Percentiles rank a stretch among this genome's conserved stretches.
phyloP scores from a whole-genome alignment of 129 eudicot species.

The Lactuca saligna region DNA sequence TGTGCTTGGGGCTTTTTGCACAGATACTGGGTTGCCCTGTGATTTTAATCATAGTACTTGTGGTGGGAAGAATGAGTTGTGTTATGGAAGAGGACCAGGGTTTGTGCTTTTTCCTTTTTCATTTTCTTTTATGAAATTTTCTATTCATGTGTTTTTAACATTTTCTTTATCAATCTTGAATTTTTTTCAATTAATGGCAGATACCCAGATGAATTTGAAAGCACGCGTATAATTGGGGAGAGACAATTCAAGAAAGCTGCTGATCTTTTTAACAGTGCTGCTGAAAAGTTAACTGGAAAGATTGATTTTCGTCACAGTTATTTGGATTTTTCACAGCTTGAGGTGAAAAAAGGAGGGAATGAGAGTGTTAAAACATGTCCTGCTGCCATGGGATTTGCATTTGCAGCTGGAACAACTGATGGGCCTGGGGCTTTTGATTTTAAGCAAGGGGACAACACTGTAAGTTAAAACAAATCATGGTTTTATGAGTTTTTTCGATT shows the following conservation, averaged over 20 bases:
- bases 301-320: constrained; percentile 78
- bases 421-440: constrained; percentile 99
- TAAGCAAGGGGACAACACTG: constrained; percentile 87
- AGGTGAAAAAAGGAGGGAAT: constrained; percentile 72
- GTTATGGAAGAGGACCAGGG: constrained; percentile 99
- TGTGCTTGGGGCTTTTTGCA: constrained; percentile 96
- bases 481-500: not conserved
- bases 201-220: constrained; percentile 93
- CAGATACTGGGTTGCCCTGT: constrained; percentile 90
- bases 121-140: not conserved
- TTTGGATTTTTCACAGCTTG: constrained; percentile 76
- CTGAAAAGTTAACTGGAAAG: constrained; percentile 78
- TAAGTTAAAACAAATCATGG: constrained; percentile 20
- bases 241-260: constrained; percentile 85
- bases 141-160: not conserved
- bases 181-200: constrained; percentile 35
- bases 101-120: constrained; percentile 25
- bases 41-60: constrained; percentile 97
- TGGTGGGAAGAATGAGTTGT: constrained; percentile 90
- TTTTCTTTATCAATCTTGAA: not conserved
- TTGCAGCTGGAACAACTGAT: constrained; percentile 99
- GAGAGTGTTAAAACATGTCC: constrained; percentile 85
- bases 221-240: constrained; percentile 94
- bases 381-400: constrained; percentile 98
- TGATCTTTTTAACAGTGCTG: constrained; percentile 75